These are phyloP conservation scores for Plasmodium vivax DNA, from an alignment of 169 alveolate species.

Conservation along the genomic window DNA sequence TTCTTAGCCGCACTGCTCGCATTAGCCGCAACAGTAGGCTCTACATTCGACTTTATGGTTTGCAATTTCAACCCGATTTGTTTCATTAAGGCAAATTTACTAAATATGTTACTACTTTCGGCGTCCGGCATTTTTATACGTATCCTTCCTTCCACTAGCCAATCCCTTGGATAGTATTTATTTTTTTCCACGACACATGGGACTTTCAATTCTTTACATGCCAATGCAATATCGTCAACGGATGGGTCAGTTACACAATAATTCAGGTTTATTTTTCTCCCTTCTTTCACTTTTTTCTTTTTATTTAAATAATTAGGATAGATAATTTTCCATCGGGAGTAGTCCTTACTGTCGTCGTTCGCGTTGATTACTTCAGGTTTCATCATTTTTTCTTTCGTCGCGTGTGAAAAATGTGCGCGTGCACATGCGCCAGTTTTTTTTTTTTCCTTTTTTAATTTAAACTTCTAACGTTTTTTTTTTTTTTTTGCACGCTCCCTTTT, in stretches of 20 bases:
- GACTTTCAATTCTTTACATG: constrained; percentile 80
- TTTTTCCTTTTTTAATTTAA: not conserved
- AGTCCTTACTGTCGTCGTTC: constrained; percentile 13
- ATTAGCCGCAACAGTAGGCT: not conserved
- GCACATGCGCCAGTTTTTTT: not conserved
- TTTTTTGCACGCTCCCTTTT: not conserved
- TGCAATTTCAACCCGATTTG: constrained; percentile 49
- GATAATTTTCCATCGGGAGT: constrained; percentile 77
- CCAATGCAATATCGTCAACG: constrained; percentile 81
- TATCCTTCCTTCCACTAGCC: constrained; percentile 81
- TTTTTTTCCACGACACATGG: constrained; percentile 79
- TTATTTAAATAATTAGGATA: constrained; percentile 84
- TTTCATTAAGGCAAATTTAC: constrained; percentile 52
- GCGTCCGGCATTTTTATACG: constrained; percentile 72
- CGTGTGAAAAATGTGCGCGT: not conserved
- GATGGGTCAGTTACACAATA: constrained; percentile 81
- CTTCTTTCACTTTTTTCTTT: constrained; percentile 79
- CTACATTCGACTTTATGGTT: constrained; percentile 50
- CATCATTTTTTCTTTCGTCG: not conserved
- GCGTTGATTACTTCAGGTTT: not conserved
- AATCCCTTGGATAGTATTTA: constrained; percentile 82
- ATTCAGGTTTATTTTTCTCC: constrained; percentile 77
- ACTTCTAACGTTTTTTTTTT: not conserved
- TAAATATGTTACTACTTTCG: not conserved
- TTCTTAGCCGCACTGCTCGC: constrained; percentile 1